A percentile compares a stretch with the other conserved stretches of the same genome.
Conservation (phyloP, 306 rosid genomes). For the Cucumis sativus region Cucumber_9930_V3 NC_026655.2:27863501-27864000, state of each 20-base stretch:
- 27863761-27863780: slow-evolving; percentile 30
- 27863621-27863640: not conserved
- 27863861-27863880: slow-evolving; percentile 73
- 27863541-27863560: not conserved
- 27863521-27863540: not conserved
- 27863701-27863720: slow-evolving; percentile 33
- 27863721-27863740: slow-evolving; percentile 21
- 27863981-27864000: no score
- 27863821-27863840: slow-evolving; percentile 17
- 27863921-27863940: slow-evolving; percentile 19
- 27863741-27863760: slow-evolving; percentile 7
- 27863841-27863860: slow-evolving; percentile 53
- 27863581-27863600: not conserved
- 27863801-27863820: slow-evolving; percentile 17
- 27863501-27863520: not conserved
- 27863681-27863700: not conserved
- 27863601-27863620: not conserved
- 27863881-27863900: slow-evolving; percentile 43
- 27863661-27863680: not conserved
- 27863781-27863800: slow-evolving; percentile 17
- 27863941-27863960: not conserved
- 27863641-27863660: not conserved
- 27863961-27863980: not conserved
- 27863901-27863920: slow-evolving; percentile 21
- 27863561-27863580: not conserved